phyloP scores from a whole-genome alignment of 176 grass and related monocot species.

The Urochloa ruziziensis region DNA sequence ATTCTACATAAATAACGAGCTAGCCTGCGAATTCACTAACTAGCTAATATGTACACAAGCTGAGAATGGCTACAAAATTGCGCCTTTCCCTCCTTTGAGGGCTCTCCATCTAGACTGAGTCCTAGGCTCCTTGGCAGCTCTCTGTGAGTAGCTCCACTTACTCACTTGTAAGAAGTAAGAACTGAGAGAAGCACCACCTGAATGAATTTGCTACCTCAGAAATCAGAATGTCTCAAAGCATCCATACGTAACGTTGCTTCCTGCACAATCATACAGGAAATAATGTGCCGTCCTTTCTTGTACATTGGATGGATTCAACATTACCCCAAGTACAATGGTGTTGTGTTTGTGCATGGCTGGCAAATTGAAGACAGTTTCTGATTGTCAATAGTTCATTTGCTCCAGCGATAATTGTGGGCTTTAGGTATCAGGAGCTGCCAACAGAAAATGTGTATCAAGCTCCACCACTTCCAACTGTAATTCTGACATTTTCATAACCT shows the following conservation, averaged over 20 bases:
- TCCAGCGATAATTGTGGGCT: constrained; percentile 8
- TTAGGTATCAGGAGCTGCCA: not conserved
- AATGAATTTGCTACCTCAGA: not conserved
- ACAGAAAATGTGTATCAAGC: constrained; percentile 18
- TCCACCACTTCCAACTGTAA: not conserved
- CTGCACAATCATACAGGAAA: not conserved
- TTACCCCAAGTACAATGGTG: not conserved
- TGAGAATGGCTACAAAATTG: constrained; percentile 52
- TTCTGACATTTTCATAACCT: constrained; percentile 70
- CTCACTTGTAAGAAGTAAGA: not conserved
- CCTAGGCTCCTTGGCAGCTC: constrained; percentile 15
- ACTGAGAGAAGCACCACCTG: not conserved
- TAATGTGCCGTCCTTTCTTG: constrained; percentile 9
- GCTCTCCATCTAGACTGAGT: not conserved
- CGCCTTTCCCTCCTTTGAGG: constrained; percentile 23
- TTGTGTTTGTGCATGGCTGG: not conserved
- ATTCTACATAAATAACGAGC: constrained; percentile 33
- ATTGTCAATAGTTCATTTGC: not conserved
- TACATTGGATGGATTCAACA: not conserved
- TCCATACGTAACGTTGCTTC: not conserved
- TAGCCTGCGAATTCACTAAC: constrained; percentile 27
- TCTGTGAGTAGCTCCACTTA: constrained; percentile 13
- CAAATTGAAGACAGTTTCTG: constrained; percentile 7
- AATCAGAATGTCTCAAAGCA: constrained; percentile 27
- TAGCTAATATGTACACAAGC: constrained; percentile 42